phyloP scores from a whole-genome alignment of 1,284 basidiomycete species.

The Singerocomus inundabilis region DNA sequence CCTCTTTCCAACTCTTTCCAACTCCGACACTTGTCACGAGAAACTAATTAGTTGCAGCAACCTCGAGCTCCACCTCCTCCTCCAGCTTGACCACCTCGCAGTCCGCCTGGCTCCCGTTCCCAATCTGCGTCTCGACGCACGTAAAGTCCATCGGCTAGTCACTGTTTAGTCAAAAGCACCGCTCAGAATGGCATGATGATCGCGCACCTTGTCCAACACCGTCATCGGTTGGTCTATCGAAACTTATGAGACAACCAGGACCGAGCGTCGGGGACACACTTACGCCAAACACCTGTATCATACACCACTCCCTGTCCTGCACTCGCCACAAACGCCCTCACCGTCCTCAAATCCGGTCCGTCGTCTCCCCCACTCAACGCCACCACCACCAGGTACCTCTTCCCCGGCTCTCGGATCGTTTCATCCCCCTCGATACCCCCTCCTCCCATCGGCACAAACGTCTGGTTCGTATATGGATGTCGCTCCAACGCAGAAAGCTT shows the following conservation, averaged over 20 bases:
- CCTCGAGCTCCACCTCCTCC: slow-evolving; percentile 30
- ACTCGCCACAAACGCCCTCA: slow-evolving; percentile 80
- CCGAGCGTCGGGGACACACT: slow-evolving; percentile 36
- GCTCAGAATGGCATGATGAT: not conserved
- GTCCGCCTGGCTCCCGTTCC: slow-evolving; percentile 66
- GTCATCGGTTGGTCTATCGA: slow-evolving; percentile 80
- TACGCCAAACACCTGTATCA: slow-evolving; percentile 82
- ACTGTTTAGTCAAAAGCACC: slow-evolving; percentile 5
- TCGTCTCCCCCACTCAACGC: slow-evolving; percentile 74
- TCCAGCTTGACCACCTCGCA: slow-evolving; percentile 74
- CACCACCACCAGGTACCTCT: slow-evolving; percentile 79
- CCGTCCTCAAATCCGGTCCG: slow-evolving; percentile 68
- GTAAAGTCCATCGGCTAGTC: slow-evolving; percentile 72
- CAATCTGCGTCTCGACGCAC: slow-evolving; percentile 84
- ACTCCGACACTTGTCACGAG: slow-evolving; percentile 20
- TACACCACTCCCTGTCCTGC: slow-evolving; percentile 84
- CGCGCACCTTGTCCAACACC: slow-evolving; percentile 65
- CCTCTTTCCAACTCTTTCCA: slow-evolving; percentile 15
- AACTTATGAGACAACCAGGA: slow-evolving; percentile 1
- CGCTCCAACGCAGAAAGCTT: slow-evolving; percentile 66
- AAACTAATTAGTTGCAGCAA: too few relatives aligned
- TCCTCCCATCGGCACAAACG: slow-evolving; percentile 85
- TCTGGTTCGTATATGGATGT: slow-evolving; percentile 79
- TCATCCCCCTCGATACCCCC: slow-evolving; percentile 37
- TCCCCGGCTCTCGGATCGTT: slow-evolving; percentile 48